Conservation (phyloP, 106 monocot genomes). For the Acorus calamus region DNA sequence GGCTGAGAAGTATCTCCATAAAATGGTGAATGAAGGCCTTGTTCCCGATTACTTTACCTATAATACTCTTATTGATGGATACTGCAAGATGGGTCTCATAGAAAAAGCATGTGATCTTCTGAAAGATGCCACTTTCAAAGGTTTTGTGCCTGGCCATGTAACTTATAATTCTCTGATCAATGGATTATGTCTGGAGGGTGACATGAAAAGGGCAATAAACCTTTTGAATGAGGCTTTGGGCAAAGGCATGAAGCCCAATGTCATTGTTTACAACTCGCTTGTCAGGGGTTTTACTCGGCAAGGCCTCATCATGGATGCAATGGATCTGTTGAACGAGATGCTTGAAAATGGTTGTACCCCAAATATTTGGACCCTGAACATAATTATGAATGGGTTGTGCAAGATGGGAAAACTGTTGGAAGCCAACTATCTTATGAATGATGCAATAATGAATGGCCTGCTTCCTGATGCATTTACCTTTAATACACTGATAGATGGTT, state of each 20-base stretch:
- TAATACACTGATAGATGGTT: slow-evolving; percentile 77
- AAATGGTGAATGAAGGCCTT: slow-evolving; percentile 63
- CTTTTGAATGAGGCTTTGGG: slow-evolving; percentile 54
- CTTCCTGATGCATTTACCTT: slow-evolving; percentile 85
- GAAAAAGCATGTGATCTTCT: slow-evolving; percentile 43
- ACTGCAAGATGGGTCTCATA: slow-evolving; percentile 57
- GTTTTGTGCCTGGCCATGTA: slow-evolving; percentile 71
- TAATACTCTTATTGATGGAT: slow-evolving; percentile 84
- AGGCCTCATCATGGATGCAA: slow-evolving; percentile 67
- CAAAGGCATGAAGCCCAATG: slow-evolving; percentile 38
- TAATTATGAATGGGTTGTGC: slow-evolving; percentile 69
- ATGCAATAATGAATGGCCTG: slow-evolving; percentile 55
- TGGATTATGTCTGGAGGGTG: slow-evolving; percentile 74
- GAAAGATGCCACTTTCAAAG: slow-evolving; percentile 76
- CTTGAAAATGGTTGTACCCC: slow-evolving; percentile 45
- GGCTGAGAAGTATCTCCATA: slow-evolving; percentile 55
- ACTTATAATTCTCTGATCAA: slow-evolving; percentile 83
- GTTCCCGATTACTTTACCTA: slow-evolving; percentile 83
- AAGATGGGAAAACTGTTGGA: slow-evolving; percentile 72
- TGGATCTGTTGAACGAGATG: slow-evolving; percentile 75
- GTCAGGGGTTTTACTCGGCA: slow-evolving; percentile 59
- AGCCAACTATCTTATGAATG: slow-evolving; percentile 58
- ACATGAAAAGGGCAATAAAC: slow-evolving; percentile 54
- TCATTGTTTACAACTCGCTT: slow-evolving; percentile 66
- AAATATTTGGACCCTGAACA: slow-evolving; percentile 82